These are phyloP conservation scores for Xylariaceae sp. DNA, from an alignment of 2,329 filamentous ascomycete genomes.

Conservation along the genomic window DNA sequence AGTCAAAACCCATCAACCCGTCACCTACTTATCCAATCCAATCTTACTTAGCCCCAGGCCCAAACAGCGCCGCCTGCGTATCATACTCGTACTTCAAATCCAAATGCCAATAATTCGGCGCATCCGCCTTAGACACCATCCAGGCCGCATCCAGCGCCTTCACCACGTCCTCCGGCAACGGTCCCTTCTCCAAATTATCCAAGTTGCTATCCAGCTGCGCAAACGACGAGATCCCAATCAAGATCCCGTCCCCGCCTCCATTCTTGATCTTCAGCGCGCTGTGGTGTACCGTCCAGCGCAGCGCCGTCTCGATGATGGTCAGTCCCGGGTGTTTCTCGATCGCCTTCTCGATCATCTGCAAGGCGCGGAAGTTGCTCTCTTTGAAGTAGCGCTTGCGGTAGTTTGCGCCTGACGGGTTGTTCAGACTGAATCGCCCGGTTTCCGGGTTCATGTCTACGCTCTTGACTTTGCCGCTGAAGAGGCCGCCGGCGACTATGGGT, in stretches of 20 bases:
- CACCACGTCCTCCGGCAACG: constrained; percentile 70
- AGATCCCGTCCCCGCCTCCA: constrained; percentile 52
- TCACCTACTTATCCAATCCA: neutral
- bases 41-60: constrained; percentile 35
- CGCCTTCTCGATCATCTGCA: constrained; percentile 62
- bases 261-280: constrained; percentile 49
- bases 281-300: constrained; percentile 71
- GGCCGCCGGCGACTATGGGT: constrained; percentile 58
- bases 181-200: constrained; percentile 58
- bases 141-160: constrained; percentile 72
- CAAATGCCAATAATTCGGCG: constrained; percentile 49
- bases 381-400: constrained; percentile 70
- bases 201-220: constrained; percentile 55
- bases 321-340: constrained; percentile 58
- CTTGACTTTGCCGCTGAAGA: constrained; percentile 77
- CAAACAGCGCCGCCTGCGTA: constrained; percentile 55
- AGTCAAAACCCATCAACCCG: no score
- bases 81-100: constrained; percentile 64
- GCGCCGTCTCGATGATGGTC: constrained; percentile 64
- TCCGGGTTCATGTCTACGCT: constrained; percentile 54
- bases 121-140: constrained; percentile 58
- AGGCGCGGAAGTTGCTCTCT: constrained; percentile 56
- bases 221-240: constrained; percentile 54
- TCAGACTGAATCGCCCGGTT: constrained; percentile 65
- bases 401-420: constrained; percentile 40